Percentiles rank a stretch among this genome's conserved stretches.
phyloP scores from a whole-genome alignment of 257 asterid genomes.

The Solanum neorickii region DNA sequence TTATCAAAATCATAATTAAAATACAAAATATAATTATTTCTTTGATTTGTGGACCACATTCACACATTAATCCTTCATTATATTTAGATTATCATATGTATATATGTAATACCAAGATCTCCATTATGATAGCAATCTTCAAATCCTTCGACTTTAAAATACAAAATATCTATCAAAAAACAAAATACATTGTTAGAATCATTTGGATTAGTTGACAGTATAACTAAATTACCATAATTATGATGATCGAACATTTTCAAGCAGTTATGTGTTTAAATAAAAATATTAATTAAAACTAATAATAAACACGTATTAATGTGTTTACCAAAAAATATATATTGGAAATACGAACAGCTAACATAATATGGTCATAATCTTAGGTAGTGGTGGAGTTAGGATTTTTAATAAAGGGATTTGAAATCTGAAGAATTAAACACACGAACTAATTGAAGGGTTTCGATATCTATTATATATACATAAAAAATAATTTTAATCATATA shows the following conservation, averaged over 20 bases:
- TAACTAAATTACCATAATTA: background rate
- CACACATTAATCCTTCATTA: no score
- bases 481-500: no score
- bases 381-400: no score
- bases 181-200: fast-evolving
- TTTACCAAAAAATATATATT: background rate
- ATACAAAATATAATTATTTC: background rate
- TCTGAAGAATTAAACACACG: no score
- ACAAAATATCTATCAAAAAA: background rate
- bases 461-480: no score
- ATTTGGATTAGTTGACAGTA: background rate
- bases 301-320: background rate
- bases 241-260: background rate
- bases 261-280: no score
- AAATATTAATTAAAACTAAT: background rate
- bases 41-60: no score
- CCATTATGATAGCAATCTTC: background rate
- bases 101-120: background rate
- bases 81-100: background rate
- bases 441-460: no score
- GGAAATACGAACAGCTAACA: no score
- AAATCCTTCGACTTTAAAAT: background rate
- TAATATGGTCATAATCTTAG: no score
- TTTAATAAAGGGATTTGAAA: no score
- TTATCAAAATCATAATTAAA: background rate